These are phyloP conservation scores for Durotheca rogersii DNA, from an alignment of 495 filamentous ascomycete species.

Conservation along the genomic window DNA sequence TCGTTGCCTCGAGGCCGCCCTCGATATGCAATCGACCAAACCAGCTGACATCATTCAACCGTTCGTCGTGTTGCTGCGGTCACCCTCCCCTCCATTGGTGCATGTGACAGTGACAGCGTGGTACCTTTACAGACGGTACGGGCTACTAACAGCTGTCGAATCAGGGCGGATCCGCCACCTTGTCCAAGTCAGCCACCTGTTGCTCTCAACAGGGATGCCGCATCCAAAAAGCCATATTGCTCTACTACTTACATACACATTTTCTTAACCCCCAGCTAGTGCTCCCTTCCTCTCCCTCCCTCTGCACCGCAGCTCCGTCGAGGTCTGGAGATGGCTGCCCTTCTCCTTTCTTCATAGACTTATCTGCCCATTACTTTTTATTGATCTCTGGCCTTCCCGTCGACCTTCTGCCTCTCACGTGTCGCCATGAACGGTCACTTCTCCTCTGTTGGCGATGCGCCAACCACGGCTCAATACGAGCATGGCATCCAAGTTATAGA, in stretches of 20 bases:
- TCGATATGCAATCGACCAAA: no score
- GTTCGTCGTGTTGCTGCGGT: constrained; percentile 13
- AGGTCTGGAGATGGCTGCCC: constrained; percentile 26
- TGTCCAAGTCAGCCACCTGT: not conserved
- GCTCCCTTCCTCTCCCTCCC: constrained; percentile 14
- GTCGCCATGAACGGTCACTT: constrained; percentile 82
- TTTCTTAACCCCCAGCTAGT: constrained; percentile 15
- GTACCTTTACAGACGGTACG: constrained; percentile 19
- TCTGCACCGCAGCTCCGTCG: constrained; percentile 4
- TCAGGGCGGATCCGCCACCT: constrained; percentile 4
- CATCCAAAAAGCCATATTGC: constrained; percentile 23
- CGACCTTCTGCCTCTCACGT: constrained; percentile 1
- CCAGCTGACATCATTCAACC: constrained; percentile 35
- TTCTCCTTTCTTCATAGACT: constrained; percentile 15
- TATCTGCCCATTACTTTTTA: constrained; percentile 21
- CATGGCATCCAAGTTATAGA: constrained; percentile 97
- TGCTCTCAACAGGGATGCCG: constrained; percentile 14
- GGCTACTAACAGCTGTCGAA: constrained; percentile 24
- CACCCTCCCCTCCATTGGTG: constrained; percentile 25
- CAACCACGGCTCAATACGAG: constrained; percentile 69
- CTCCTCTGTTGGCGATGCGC: constrained; percentile 69
- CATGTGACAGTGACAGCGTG: constrained; percentile 35
- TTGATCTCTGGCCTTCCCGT: not conserved
- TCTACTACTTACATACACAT: constrained; percentile 25
- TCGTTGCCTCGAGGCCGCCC: not conserved